Conservation (phyloP, 2,329 filamentous ascomycete genomes). For the Xylariaceae sp. region DNA sequence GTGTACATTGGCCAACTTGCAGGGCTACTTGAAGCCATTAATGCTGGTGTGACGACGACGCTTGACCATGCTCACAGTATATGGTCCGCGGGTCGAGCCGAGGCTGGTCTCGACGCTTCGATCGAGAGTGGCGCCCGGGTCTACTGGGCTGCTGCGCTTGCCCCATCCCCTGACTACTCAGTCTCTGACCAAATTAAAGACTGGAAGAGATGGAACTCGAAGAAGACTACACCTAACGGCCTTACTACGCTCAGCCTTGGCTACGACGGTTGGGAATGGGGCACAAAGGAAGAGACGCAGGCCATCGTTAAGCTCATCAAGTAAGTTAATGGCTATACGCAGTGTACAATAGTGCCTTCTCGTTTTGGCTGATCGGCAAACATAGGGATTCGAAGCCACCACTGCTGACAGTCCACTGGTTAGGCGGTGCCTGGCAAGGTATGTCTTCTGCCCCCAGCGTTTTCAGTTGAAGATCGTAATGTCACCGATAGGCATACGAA, state of each 20-base stretch:
- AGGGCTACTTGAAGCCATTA: conserved; percentile 56
- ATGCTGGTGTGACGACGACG: conserved; percentile 58
- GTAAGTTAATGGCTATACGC: conserved; percentile 27
- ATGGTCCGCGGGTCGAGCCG: conserved; percentile 49
- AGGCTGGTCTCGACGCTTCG: conserved; percentile 53
- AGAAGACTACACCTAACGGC: conserved; percentile 34
- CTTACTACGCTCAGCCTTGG: conserved; percentile 48
- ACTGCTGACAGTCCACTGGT: conserved; percentile 53
- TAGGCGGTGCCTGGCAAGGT: conserved; percentile 49
- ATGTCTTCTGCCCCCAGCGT: conserved; percentile 23
- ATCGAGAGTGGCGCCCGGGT: conserved; percentile 56
- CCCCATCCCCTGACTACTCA: conserved; percentile 43
- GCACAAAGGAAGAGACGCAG: conserved; percentile 36
- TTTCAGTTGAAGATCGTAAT: neutral
- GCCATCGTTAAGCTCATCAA: conserved; percentile 43
- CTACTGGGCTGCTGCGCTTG: conserved; percentile 53
- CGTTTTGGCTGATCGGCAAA: neutral
- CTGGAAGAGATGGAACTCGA: conserved; percentile 46
- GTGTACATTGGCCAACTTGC: conserved; percentile 54
- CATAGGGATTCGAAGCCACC: conserved; percentile 32
- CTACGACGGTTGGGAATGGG: conserved; percentile 47
- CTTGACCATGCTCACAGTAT: conserved; percentile 60
- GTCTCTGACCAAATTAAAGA: conserved; percentile 46
- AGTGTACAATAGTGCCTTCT: neutral
- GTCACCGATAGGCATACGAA: neutral